Conservation (phyloP, 2,329 filamentous ascomycete species). For the Aureobasidium sp. region DNA sequence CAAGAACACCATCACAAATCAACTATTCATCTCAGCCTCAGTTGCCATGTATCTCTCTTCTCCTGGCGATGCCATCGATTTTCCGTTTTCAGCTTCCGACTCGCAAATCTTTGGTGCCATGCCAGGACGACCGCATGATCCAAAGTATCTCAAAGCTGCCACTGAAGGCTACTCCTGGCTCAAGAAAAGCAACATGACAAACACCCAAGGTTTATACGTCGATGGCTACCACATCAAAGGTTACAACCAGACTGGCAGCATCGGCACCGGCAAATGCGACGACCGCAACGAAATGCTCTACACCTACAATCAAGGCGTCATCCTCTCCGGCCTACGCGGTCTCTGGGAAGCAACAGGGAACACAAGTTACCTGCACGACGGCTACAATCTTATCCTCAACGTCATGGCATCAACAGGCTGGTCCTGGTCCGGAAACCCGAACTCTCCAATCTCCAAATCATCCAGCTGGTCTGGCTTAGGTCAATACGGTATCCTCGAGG, state of each 20-base stretch:
- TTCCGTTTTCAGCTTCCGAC: constrained; percentile 45
- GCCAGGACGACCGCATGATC: constrained; percentile 50
- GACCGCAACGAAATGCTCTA: constrained; percentile 78
- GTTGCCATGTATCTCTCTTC: constrained; percentile 86
- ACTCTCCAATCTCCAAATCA: background rate
- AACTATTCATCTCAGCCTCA: constrained; percentile 78
- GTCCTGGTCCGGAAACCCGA: constrained; percentile 31
- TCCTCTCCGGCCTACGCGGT: constrained; percentile 72
- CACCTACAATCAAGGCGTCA: constrained; percentile 90
- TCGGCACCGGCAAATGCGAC: constrained; percentile 67
- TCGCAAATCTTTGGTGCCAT: constrained; percentile 14
- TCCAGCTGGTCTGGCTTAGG: constrained; percentile 65
- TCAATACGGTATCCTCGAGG: constrained; percentile 69
- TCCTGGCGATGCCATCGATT: constrained; percentile 66
- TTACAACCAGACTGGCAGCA: constrained; percentile 44
- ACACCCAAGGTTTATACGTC: constrained; percentile 64
- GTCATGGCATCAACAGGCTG: constrained; percentile 76
- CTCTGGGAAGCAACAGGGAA: constrained; percentile 72
- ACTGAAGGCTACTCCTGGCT: constrained; percentile 62
- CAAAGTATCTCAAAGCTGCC: constrained; percentile 57
- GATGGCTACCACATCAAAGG: constrained; percentile 86
- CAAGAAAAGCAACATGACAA: constrained; percentile 53
- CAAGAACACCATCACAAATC: constrained; percentile 94
- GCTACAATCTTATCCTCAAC: constrained; percentile 64
- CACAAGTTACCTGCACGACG: constrained; percentile 64